Evolutionary conservation across 257 asterid species (phyloP).

Genomic region (Solanum pinnatisectum): DNA sequence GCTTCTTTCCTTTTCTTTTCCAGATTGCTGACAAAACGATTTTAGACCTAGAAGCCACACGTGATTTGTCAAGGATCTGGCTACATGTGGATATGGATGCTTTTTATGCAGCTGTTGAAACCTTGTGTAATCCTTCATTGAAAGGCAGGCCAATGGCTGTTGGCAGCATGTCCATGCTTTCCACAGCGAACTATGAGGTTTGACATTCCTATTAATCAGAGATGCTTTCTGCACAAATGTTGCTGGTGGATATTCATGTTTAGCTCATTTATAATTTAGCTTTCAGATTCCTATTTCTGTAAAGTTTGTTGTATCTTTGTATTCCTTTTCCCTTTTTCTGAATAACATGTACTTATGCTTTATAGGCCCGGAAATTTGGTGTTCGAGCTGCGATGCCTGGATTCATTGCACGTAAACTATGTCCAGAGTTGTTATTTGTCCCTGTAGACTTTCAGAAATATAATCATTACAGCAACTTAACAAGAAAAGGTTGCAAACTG

Average conservation of each 20-base stretch:
- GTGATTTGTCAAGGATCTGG: slow-evolving; percentile 85
- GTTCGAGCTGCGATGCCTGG: slow-evolving; percentile 99
- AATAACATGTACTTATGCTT: slow-evolving; percentile 8
- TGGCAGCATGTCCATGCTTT: slow-evolving; percentile 92
- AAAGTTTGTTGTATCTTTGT: neutral
- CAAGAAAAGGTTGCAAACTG: slow-evolving; percentile 65
- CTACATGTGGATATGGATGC: slow-evolving; percentile 99
- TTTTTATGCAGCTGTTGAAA: slow-evolving; percentile 90
- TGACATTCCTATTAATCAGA: slow-evolving; percentile 2
- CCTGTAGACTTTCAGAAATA: slow-evolving; percentile 82
- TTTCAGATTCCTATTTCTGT: neutral
- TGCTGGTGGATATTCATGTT: neutral
- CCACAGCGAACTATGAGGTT: slow-evolving; percentile 98
- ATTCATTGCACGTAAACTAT: slow-evolving; percentile 82
- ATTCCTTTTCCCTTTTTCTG: neutral
- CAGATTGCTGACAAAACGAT: slow-evolving; percentile 73
- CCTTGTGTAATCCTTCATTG: slow-evolving; percentile 60
- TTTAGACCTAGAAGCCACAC: slow-evolving; percentile 65
- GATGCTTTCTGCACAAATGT: neutral
- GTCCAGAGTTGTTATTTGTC: slow-evolving; percentile 73
- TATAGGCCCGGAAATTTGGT: slow-evolving; percentile 88
- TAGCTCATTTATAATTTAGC: neutral
- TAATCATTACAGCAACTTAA: slow-evolving; percentile 64
- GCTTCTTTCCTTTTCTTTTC: neutral
- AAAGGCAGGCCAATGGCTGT: slow-evolving; percentile 94